Conservation (phyloP, 768 basidiomycete species). For the Kwoniella pini region DNA sequence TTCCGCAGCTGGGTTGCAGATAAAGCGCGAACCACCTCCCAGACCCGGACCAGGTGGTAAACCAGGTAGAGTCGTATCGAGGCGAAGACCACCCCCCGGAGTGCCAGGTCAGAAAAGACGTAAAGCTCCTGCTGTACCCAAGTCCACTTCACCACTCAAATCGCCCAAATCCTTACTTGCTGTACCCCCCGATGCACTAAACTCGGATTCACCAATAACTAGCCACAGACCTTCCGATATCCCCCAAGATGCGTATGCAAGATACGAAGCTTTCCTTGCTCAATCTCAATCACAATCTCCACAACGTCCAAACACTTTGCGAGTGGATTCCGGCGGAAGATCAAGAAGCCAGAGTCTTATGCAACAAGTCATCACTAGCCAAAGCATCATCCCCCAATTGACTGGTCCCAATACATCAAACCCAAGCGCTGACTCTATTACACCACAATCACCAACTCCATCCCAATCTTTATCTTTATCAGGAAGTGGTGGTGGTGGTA, state of each 20-base stretch:
- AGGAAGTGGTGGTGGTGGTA: constrained; percentile 9
- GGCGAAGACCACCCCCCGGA: constrained; percentile 31
- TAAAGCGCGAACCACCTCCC: constrained; percentile 62
- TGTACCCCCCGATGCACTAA: not conserved
- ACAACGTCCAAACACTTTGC: constrained; percentile 51
- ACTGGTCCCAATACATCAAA: too few relatives aligned
- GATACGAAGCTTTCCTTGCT: constrained; percentile 77
- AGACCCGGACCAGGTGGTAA: constrained; percentile 25
- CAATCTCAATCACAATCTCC: constrained; percentile 52
- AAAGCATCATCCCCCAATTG: constrained; percentile 49
- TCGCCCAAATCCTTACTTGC: constrained; percentile 2
- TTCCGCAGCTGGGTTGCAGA: constrained; percentile 82
- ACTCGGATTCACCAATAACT: not conserved
- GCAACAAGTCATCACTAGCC: constrained; percentile 29
- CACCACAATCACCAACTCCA: constrained; percentile 15
- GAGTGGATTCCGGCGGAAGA: constrained; percentile 54
- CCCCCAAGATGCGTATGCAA: constrained; percentile 82
- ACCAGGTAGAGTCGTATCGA: constrained; percentile 46
- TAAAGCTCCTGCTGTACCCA: constrained; percentile 21
- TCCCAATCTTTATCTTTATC: constrained; percentile 1
- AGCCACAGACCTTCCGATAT: constrained; percentile 15
- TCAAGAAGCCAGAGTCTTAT: constrained; percentile 12
- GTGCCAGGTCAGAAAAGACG: constrained; percentile 53
- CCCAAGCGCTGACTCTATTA: not conserved
- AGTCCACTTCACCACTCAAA: not conserved